phyloP scores from a whole-genome alignment of 148 eudicot species.

The Silene conica region DNA sequence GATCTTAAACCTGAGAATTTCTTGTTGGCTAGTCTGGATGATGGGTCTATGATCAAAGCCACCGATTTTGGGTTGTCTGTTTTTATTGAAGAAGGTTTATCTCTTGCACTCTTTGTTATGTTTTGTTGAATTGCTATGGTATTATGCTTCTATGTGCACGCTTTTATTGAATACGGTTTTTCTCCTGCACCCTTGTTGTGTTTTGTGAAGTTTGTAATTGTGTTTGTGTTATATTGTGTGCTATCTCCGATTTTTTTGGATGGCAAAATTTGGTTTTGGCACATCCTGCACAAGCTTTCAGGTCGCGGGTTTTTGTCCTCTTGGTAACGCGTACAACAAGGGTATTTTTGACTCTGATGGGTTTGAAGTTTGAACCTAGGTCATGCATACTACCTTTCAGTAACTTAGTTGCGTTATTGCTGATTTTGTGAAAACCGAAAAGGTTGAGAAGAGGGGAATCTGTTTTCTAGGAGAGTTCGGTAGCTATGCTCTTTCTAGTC shows the following conservation, averaged over 20 bases:
- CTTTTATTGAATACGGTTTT: slow-evolving; percentile 78
- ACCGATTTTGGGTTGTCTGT: slow-evolving; percentile 91
- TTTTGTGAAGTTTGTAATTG: not conserved
- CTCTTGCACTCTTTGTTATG: slow-evolving; percentile 13
- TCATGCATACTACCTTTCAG: too few relatives aligned
- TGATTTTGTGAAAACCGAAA: too few relatives aligned
- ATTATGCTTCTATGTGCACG: slow-evolving; percentile 43
- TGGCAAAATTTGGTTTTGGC: not conserved
- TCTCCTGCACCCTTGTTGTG: slow-evolving; percentile 16
- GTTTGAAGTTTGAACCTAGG: not conserved
- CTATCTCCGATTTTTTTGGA: not conserved
- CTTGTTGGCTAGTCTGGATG: slow-evolving; percentile 62
- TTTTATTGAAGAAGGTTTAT: slow-evolving; percentile 78
- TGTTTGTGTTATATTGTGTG: not conserved
- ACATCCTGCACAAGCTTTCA: not conserved
- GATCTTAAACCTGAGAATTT: slow-evolving; percentile 96
- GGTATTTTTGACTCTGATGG: not conserved
- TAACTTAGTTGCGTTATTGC: too few relatives aligned
- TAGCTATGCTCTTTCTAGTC: too few relatives aligned
- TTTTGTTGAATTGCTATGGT: not conserved
- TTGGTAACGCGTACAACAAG: not conserved
- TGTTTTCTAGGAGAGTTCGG: too few relatives aligned
- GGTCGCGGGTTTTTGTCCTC: not conserved
- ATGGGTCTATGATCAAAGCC: slow-evolving; percentile 65
- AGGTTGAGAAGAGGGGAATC: too few relatives aligned